Base-by-base conservation (phyloP, 2,329 filamentous ascomycete species). In the Epichloe sibirici region DNA sequence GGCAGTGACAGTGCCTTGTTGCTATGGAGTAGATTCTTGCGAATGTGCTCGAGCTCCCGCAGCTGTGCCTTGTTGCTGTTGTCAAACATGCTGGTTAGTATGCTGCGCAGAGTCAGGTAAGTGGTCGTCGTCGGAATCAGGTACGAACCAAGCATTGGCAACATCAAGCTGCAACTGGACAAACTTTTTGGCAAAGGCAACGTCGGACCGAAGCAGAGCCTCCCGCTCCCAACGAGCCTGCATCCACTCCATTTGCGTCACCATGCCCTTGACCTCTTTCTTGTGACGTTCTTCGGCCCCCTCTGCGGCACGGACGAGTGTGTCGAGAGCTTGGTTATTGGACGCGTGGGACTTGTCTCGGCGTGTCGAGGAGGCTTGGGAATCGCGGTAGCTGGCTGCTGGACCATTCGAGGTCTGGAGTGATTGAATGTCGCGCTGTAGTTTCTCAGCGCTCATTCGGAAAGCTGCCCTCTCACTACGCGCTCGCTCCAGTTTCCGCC, bases 231-330 rank as follows among this genome's bases (percentile, higher is more conserved):
- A 87, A 50, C 85, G 82, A 2, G 88, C 88, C 61, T 90, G 82
- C 66, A 97, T 81, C 82, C 88, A 97, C 62, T 90, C 81, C 65
- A 97, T 91, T 70, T 97, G 90, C 71, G 93, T 86, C 51, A 82
- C 80, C 64, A 97, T 76, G 17, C 91, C 91, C 59, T 83, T 81
- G 51, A 96, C 73, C 70, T 94, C 88, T 66, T 83, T 83, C 61
- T 76, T 73, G 66, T 93, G 88, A 45, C 79, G 74, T 58, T 80
- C 81, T 61, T 89, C 82, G 45, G 85, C 82, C 48, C 77, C 74
- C 59, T 79, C 74, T 37, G 77, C 75, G 1, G 76, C 77, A 3
- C 77, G 74, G 55, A 81, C 75, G 15, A 80, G 73, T n/a, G 76
- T 76, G 59, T 81, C 77, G 47, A 81, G 75, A 47, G 82, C 74